Evolutionary conservation across 2,329 filamentous ascomycete genomes (phyloP).

Genomic region (Aspergillus sp.): DNA sequence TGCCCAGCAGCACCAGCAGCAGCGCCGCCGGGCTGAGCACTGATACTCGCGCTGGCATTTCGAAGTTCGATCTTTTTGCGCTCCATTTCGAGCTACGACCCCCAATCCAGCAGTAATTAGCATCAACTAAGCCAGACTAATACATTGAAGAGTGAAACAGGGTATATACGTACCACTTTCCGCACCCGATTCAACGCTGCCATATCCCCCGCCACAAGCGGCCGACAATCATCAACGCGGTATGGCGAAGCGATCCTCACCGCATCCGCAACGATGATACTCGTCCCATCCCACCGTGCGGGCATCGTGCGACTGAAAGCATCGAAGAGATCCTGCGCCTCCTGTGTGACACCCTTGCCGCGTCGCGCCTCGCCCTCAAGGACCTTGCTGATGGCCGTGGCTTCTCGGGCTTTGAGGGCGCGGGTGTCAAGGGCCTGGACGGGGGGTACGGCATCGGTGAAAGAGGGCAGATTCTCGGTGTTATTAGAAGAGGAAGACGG

Average conservation of each 20-base stretch:
- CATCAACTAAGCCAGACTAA: neutral
- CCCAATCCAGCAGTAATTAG: neutral
- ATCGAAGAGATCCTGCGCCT: slow-evolving; percentile 58
- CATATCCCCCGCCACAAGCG: slow-evolving; percentile 33
- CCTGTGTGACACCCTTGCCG: slow-evolving; percentile 53
- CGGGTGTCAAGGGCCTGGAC: slow-evolving; percentile 45
- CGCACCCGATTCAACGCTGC: slow-evolving; percentile 38
- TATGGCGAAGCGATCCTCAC: slow-evolving; percentile 54
- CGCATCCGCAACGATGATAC: slow-evolving; percentile 54
- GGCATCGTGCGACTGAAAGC: slow-evolving; percentile 53
- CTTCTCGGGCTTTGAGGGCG: slow-evolving; percentile 48
- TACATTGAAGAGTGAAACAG: too few relatives aligned
- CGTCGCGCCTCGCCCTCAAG: slow-evolving; percentile 51
- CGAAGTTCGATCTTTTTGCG: slow-evolving; percentile 40
- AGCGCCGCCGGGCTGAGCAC: slow-evolving; percentile 11
- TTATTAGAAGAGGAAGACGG: slow-evolving; percentile 22
- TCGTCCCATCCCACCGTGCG: slow-evolving; percentile 50
- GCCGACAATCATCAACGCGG: slow-evolving; percentile 46
- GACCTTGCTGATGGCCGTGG: slow-evolving; percentile 47
- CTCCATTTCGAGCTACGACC: slow-evolving; percentile 39
- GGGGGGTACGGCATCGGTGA: slow-evolving; percentile 40
- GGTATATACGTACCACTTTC: slow-evolving; percentile 38
- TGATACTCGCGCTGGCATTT: slow-evolving; percentile 32
- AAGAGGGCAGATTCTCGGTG: slow-evolving; percentile 30
- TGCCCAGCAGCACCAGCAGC: slow-evolving; percentile 20